Conservation (phyloP, 1,139 yeast genomes). For the Pichia sp. region DNA sequence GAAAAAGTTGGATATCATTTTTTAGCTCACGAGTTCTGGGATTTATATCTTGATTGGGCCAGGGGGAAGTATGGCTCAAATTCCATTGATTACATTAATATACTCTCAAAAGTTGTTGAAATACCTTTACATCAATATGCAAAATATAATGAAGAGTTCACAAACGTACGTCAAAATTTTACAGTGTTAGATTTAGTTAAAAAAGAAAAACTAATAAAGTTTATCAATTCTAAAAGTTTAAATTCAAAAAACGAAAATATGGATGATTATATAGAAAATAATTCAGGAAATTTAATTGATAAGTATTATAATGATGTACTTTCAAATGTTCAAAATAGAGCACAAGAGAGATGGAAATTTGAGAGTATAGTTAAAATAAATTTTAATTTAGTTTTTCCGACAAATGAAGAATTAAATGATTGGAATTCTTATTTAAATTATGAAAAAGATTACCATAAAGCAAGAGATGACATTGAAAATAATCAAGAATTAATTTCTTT, state of each 20-base stretch:
- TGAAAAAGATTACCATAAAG: conserved; percentile 44
- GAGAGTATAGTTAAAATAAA: conserved; percentile 47
- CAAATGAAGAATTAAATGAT: conserved; percentile 33
- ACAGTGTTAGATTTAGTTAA: conserved; percentile 32
- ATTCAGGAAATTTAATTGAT: conserved; percentile 35
- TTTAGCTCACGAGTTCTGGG: conserved; percentile 62
- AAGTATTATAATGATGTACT: conserved; percentile 39
- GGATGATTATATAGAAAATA: conserved; percentile 22
- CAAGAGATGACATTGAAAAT: conserved; percentile 30
- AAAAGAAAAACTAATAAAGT: conserved; percentile 19
- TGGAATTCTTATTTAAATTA: conserved; percentile 51
- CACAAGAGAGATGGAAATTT: conserved; percentile 53
- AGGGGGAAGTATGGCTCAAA: conserved; percentile 26
- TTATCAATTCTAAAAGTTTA: conserved; percentile 10
- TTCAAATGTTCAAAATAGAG: conserved; percentile 41
- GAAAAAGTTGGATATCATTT: conserved; percentile 48
- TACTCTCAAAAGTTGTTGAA: conserved; percentile 39
- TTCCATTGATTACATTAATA: conserved; percentile 30
- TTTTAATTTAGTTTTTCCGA: conserved; percentile 37
- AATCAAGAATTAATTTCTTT: conserved; percentile 31
- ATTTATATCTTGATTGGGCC: conserved; percentile 49
- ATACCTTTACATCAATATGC: conserved; percentile 70
- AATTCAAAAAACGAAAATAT: conserved; percentile 10
- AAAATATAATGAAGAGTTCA: conserved; percentile 48
- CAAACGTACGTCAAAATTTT: conserved; percentile 36